Evolutionary conservation across 1,284 basidiomycete species (phyloP), one percentile per base, ranked within the genome.

Genomic region (Fomitopsis schrenkii): DNA sequence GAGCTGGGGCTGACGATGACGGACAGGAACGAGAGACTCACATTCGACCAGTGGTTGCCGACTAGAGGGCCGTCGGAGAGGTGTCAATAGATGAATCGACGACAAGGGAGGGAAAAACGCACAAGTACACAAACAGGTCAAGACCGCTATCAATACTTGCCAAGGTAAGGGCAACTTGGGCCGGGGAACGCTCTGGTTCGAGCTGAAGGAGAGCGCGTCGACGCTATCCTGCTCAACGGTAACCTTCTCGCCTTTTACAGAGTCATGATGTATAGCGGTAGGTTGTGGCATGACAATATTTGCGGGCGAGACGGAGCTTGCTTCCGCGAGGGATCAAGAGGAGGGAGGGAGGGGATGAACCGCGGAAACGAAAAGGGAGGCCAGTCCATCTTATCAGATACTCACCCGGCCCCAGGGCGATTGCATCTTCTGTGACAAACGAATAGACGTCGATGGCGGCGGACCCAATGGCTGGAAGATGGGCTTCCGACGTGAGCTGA

Each of bases 21-120:
- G 12, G 22, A 22, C 19, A 22, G 14, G 5, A 40, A 38, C 30
- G 46, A 35, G 41, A 19, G 10, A 63, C 72, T 59, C 63, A 79
- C 78, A 64, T 78, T 79, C 10, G 78, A 79, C 79, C 79, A 80
- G 63, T 80, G 79, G 65, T 79, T 79, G 2, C 79, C 79, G 59
- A 80, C 79, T 80, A 8, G 52, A 46, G 12, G 42, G 9, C 22
- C n/a, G 52, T 42, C 55, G 58, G 33, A 54, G 35, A 65, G 46
- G 41, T 33, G 30, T 15, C 17, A 46, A 5, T 35, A 40, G 5
- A 17, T 40, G 26, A 44, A 12, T 15, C 14, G 9, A 3, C 38
- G 30, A 36, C 17, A 58, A 35, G 15, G 45, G 36, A 15, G 44
- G 14, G 5, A 53, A 30, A 36, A 7, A 70, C 71, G 58, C 45